Evolutionary conservation across 495 filamentous ascomycete genomes (phyloP).

Genomic region (Trichodelitschia bisporula): DNA sequence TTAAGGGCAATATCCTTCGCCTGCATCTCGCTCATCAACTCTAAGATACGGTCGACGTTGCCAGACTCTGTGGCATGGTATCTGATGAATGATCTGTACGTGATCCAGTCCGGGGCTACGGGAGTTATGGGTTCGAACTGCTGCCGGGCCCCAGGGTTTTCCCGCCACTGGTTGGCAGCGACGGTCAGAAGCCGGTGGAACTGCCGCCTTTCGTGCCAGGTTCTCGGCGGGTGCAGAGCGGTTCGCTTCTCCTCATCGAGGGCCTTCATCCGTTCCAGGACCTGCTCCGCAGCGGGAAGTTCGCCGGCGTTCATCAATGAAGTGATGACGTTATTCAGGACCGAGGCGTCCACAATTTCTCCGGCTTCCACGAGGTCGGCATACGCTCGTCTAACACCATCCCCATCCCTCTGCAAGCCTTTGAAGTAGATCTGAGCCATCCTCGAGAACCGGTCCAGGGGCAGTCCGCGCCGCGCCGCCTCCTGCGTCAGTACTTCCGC

Average conservation of each 20-base stretch:
- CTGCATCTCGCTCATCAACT: slow-evolving; percentile 42
- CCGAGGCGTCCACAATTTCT: slow-evolving; percentile 69
- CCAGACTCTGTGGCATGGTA: slow-evolving; percentile 25
- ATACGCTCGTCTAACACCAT: slow-evolving; percentile 46
- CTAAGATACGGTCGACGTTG: slow-evolving; percentile 27
- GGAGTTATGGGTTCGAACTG: slow-evolving; percentile 27
- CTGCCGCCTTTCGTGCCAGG: slow-evolving; percentile 12
- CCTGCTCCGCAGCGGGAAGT: slow-evolving; percentile 38
- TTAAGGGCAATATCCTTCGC: slow-evolving; percentile 27
- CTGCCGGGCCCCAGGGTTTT: slow-evolving; percentile 24
- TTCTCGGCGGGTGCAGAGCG: slow-evolving; percentile 14
- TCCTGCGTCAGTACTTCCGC: slow-evolving; percentile 67
- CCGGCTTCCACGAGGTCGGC: slow-evolving; percentile 50
- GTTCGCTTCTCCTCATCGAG: slow-evolving; percentile 19
- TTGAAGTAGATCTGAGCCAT: slow-evolving; percentile 61
- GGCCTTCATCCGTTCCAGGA: slow-evolving; percentile 62
- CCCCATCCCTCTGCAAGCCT: slow-evolving; percentile 41
- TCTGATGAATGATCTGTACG: slow-evolving; percentile 36
- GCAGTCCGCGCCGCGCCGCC: slow-evolving; percentile 40
- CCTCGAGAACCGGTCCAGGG: slow-evolving; percentile 47
- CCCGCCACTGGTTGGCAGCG: slow-evolving; percentile 27
- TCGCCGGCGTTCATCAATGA: slow-evolving; percentile 55
- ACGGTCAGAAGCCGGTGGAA: slow-evolving; percentile 16
- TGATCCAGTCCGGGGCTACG: slow-evolving; percentile 34
- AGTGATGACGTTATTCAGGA: slow-evolving; percentile 62